phyloP scores from a whole-genome alignment of 1,284 basidiomycete genomes.

The Stygiomarasmius scandens region DNA sequence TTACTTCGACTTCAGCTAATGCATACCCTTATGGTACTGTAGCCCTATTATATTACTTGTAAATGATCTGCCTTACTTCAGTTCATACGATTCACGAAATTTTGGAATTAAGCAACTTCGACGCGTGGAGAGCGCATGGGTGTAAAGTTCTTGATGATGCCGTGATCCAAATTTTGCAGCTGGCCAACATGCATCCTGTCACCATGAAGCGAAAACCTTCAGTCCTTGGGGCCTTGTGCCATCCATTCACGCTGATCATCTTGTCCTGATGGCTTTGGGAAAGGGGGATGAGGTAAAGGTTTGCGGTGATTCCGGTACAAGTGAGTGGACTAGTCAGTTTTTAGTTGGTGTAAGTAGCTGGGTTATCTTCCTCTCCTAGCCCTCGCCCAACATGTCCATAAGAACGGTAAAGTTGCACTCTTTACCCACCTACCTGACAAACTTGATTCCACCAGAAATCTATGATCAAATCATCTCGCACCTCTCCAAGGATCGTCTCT shows the following conservation, averaged over 20 bases:
- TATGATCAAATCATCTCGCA: conserved; percentile 8
- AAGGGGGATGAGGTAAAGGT: neutral
- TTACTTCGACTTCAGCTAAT: no score
- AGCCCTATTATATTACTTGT: no score
- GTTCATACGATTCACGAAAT: no score
- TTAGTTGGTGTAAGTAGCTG: neutral
- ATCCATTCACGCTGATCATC: neutral
- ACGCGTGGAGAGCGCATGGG: no score
- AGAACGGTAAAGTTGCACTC: neutral
- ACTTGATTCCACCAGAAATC: conserved; percentile 8
- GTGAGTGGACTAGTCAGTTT: neutral
- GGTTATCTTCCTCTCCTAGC: neutral
- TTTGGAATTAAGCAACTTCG: no score
- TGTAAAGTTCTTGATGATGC: no score
- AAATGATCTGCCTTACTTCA: no score
- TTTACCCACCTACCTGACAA: neutral
- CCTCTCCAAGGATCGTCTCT: neutral
- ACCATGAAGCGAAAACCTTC: no score
- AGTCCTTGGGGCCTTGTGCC: no score
- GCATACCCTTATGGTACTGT: no score
- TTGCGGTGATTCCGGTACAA: neutral
- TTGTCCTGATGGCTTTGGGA: neutral
- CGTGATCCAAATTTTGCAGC: neutral
- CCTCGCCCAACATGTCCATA: neutral
- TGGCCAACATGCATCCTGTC: neutral